Percentiles rank a stretch among this genome's conserved stretches.
Conservation (phyloP, 1,139 yeast species). For the Debaryomyces singareniensis region DNA sequence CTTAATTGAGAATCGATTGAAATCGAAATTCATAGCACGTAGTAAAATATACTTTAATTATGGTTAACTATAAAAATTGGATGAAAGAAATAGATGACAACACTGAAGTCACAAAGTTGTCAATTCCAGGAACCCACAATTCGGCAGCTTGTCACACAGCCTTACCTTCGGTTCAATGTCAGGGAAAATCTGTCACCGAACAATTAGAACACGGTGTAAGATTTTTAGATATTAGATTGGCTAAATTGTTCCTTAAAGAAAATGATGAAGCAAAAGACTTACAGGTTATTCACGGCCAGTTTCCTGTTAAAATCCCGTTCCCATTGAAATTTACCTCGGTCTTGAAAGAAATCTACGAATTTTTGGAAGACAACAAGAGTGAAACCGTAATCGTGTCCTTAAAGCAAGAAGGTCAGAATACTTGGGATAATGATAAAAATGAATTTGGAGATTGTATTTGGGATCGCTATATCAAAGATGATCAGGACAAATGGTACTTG, state of each 20-base stretch:
- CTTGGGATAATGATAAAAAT: slow-evolving; percentile 56
- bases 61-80: slow-evolving; percentile 50
- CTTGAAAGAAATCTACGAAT: slow-evolving; percentile 54
- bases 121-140: slow-evolving; percentile 80
- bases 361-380: slow-evolving; percentile 43
- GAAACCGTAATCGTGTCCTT: slow-evolving; percentile 65
- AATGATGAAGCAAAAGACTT: slow-evolving; percentile 48
- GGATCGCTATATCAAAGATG: slow-evolving; percentile 48
- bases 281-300: slow-evolving; percentile 69
- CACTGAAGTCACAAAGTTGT: slow-evolving; percentile 43
- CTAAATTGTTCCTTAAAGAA: slow-evolving; percentile 48
- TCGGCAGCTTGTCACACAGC: slow-evolving; percentile 73
- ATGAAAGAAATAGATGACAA: slow-evolving; percentile 48
- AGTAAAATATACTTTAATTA: slow-evolving; percentile 9
- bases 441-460: slow-evolving; percentile 64
- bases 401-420: slow-evolving; percentile 68
- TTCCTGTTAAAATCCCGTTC: slow-evolving; percentile 62
- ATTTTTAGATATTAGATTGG: slow-evolving; percentile 64
- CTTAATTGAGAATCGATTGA: too few relatives aligned
- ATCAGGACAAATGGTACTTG: slow-evolving; percentile 58
- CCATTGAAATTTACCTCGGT: slow-evolving; percentile 45
- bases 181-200: slow-evolving; percentile 51
- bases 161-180: slow-evolving; percentile 75
- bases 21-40: too few relatives aligned
- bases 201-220: slow-evolving; percentile 72